These are phyloP conservation scores for Phyllostachys edulis DNA, from an alignment of 176 grass and related monocot species.

Conservation along the genomic window DNA sequence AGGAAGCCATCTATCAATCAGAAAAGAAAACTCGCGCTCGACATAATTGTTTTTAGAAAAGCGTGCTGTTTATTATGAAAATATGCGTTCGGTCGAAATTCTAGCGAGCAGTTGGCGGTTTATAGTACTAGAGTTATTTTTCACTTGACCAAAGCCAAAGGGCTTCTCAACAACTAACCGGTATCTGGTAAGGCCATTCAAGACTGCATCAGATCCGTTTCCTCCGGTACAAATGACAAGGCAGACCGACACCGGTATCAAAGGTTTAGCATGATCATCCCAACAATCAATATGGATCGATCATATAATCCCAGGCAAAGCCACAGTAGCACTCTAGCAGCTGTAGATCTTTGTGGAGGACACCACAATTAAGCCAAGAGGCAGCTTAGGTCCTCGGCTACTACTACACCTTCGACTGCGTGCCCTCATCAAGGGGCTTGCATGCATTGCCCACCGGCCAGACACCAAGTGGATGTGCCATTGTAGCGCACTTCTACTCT, in stretches of 20 bases:
- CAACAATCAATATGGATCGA: constrained; percentile 22
- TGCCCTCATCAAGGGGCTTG: constrained; percentile 21
- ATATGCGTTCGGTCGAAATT: background rate
- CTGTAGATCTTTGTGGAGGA: background rate
- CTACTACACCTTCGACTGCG: background rate
- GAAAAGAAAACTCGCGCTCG: constrained; percentile 2
- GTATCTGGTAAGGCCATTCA: constrained; percentile 1
- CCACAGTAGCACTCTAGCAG: background rate
- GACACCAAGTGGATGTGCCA: constrained; percentile 3
- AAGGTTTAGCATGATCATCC: background rate
- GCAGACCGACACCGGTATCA: background rate
- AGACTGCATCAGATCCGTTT: constrained; percentile 3
- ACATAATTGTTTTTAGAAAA: background rate
- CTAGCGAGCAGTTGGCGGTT: background rate
- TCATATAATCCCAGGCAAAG: background rate
- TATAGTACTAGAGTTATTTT: background rate
- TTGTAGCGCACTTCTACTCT: background rate
- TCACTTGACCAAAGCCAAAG: constrained; percentile 14
- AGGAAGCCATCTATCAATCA: background rate
- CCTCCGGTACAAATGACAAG: background rate
- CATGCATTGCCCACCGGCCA: background rate
- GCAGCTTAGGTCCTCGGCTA: constrained; percentile 22
- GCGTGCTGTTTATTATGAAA: background rate
- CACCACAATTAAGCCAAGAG: constrained; percentile 25
- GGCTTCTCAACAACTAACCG: background rate